Conservation (phyloP, 2,329 filamentous ascomycete genomes). For the Lachnellula hyalina region DNA sequence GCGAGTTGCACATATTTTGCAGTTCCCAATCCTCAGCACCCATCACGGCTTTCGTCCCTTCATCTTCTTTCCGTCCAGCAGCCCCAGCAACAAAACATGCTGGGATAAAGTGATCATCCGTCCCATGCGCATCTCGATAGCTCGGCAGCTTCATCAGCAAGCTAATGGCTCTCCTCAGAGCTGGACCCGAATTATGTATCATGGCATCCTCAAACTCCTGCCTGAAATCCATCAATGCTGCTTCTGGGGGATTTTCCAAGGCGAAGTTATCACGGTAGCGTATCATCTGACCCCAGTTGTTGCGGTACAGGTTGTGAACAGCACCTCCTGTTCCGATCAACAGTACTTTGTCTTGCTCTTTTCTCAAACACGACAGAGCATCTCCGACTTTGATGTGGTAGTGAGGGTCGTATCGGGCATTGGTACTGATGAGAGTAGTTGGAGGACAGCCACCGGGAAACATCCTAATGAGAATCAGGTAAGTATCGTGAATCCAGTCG, state of each 20-base stretch:
- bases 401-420: conserved; percentile 50
- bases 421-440: conserved; percentile 54
- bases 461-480: conserved; percentile 64
- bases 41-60: conserved; percentile 37
- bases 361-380: conserved; percentile 49
- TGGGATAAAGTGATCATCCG: conserved; percentile 67
- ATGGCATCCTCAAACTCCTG: conserved; percentile 59
- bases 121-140: conserved; percentile 62
- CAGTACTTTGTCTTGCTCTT: conserved; percentile 48
- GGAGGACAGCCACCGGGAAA: conserved; percentile 61
- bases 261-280: conserved; percentile 52
- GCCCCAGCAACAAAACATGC: conserved; percentile 58
- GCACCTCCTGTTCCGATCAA: conserved; percentile 56
- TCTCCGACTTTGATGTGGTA: conserved; percentile 53
- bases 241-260: conserved; percentile 51
- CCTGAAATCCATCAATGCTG: conserved; percentile 59
- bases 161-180: conserved; percentile 49
- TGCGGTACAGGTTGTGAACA: conserved; percentile 67
- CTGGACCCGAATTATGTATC: conserved; percentile 47
- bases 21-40: conserved; percentile 62
- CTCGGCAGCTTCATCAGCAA: conserved; percentile 63
- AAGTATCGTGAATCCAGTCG: conserved; percentile 70
- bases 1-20: conserved; percentile 28
- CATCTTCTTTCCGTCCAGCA: conserved; percentile 44
- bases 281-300: conserved; percentile 60